These are phyloP conservation scores for Syncephalis fuscata DNA, from an alignment of 371 early-diverging fungal species.

Conservation along the genomic window DNA sequence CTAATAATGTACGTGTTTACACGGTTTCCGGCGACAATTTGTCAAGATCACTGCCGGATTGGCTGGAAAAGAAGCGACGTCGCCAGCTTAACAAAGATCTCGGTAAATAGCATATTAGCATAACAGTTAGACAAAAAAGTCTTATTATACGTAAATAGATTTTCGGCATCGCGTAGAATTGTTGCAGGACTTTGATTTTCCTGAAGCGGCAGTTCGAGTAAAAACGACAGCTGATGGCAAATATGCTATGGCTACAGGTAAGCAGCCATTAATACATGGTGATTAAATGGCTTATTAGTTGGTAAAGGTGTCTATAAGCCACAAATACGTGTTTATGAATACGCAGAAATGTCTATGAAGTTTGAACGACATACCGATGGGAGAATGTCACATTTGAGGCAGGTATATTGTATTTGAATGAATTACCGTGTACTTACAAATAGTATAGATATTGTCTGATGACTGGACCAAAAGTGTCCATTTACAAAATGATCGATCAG, in stretches of 20 bases:
- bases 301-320: constrained; percentile 85
- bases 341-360: constrained; percentile 86
- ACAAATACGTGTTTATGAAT: constrained; percentile 90
- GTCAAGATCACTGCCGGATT: constrained; percentile 81
- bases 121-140: neutral
- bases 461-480: constrained; percentile 96
- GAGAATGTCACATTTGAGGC: constrained; percentile 86
- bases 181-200: constrained; percentile 95
- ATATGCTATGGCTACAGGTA: constrained; percentile 81
- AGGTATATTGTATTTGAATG: constrained; percentile 3
- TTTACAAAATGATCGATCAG: constrained; percentile 81
- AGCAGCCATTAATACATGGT: no score
- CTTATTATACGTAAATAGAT: constrained; percentile 23
- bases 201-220: constrained; percentile 83
- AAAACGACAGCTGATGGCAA: constrained; percentile 77
- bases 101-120: constrained; percentile 25
- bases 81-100: constrained; percentile 76
- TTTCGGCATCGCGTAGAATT: constrained; percentile 81
- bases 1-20: constrained; percentile 85
- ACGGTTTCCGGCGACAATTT: constrained; percentile 74
- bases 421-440: neutral
- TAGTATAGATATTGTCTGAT: constrained; percentile 64
- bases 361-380: constrained; percentile 92
- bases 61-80: constrained; percentile 73
- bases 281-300: no score